Conservation (phyloP, 148 eudicot species). For the Rhododendron kiyosumense region DNA sequence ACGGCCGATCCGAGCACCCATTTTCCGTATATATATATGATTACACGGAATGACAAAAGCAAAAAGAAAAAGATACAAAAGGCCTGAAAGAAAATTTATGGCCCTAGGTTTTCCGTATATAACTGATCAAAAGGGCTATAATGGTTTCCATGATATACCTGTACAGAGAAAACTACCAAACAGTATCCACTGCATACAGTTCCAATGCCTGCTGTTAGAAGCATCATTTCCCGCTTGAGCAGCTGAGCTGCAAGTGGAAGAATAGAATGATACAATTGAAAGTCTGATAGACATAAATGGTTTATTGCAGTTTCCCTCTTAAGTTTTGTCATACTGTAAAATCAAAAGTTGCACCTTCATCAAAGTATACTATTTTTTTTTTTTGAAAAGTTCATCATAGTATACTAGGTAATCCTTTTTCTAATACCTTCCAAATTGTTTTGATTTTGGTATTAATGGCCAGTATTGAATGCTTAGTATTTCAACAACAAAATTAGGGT, state of each 20-base stretch:
- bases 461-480: background rate
- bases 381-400: background rate
- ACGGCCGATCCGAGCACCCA: too few species aligned
- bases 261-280: background rate
- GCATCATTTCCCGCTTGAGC: constrained; percentile 78
- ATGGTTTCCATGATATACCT: constrained; percentile 35
- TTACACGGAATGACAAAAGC: background rate
- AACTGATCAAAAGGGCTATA: background rate
- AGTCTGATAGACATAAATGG: background rate
- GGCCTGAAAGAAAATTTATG: background rate
- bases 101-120: background rate
- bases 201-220: constrained; percentile 77
- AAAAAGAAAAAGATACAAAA: background rate
- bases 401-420: background rate
- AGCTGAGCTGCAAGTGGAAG: constrained; percentile 71
- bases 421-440: background rate
- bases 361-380: background rate
- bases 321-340: background rate
- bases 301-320: background rate
- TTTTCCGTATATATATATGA: too few species aligned
- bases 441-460: background rate
- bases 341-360: background rate
- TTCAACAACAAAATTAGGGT: background rate
- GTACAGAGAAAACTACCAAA: constrained; percentile 59
- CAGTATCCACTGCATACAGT: constrained; percentile 87